phyloP scores from a whole-genome alignment of 2,329 filamentous ascomycete genomes.

The Apiospora aurea region DNA sequence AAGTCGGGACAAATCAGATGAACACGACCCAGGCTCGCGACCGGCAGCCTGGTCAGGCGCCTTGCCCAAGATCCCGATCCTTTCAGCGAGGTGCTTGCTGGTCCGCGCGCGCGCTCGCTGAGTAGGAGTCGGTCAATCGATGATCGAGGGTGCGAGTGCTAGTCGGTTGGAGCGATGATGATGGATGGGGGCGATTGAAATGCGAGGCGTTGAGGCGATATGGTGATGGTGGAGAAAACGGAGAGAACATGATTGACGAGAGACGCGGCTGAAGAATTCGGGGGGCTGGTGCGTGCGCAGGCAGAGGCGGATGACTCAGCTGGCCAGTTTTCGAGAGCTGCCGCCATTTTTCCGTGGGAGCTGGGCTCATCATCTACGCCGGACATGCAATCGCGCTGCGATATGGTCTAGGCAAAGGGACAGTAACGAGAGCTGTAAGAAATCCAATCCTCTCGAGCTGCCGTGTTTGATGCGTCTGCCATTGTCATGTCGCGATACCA shows the following conservation, averaged over 20 bases:
- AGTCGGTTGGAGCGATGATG: slow-evolving; percentile 19
- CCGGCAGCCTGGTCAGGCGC: slow-evolving; percentile 25
- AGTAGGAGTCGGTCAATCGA: slow-evolving; percentile 26
- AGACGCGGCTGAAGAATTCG: background rate
- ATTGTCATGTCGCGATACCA: no score
- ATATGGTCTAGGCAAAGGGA: no score
- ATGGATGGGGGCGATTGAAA: background rate
- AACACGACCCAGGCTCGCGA: slow-evolving; percentile 27
- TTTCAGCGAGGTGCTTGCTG: slow-evolving; percentile 25
- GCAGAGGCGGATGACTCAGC: background rate
- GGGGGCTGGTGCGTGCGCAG: background rate
- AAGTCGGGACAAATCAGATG: no score
- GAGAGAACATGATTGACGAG: background rate
- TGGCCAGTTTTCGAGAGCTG: no score
- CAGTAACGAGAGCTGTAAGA: background rate
- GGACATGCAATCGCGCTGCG: background rate
- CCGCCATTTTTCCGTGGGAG: no score
- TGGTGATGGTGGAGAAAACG: background rate
- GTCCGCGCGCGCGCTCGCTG: slow-evolving; percentile 13
- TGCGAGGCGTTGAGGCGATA: background rate
- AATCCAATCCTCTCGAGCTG: background rate
- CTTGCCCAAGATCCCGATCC: slow-evolving; percentile 28
- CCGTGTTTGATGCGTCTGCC: no score
- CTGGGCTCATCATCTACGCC: background rate
- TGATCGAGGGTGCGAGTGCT: slow-evolving; percentile 29